These are phyloP conservation scores for Liquidambar formosana DNA, from an alignment of 164 flowering plant genomes.

Conservation along the genomic window DNA sequence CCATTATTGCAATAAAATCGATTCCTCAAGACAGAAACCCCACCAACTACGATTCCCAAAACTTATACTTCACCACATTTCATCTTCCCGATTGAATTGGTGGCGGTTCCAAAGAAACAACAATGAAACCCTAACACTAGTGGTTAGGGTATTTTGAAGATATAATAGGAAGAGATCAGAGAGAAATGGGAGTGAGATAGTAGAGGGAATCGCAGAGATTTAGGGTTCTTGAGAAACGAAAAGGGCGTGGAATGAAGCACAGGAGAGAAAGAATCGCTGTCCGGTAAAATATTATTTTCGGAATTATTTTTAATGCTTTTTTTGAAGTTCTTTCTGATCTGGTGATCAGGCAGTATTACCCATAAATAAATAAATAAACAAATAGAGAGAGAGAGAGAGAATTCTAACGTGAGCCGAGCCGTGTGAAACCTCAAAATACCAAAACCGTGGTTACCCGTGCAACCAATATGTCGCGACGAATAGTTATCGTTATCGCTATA, in stretches of 20 bases:
- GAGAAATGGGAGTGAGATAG: no score
- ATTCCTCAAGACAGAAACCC: neutral
- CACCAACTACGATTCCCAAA: no score
- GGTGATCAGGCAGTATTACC: neutral
- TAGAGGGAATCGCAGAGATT: neutral
- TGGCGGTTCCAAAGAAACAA: neutral
- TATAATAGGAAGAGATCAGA: no score
- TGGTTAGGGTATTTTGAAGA: no score
- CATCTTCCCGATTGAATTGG: neutral
- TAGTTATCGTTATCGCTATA: no score
- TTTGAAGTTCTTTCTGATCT: neutral
- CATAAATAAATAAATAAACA: no score
- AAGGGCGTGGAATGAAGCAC: neutral
- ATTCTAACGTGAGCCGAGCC: no score
- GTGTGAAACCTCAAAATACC: no score
- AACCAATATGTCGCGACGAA: no score
- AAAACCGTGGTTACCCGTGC: no score
- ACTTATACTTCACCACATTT: neutral
- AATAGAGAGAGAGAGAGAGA: no score
- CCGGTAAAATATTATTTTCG: neutral
- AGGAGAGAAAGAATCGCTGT: neutral
- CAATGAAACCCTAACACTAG: neutral
- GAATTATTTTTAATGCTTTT: neutral
- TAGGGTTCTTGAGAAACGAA: neutral
- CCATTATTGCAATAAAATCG: constrained; percentile 20